These are phyloP conservation scores for Ceratocystis papillata DNA, from an alignment of 2,329 filamentous ascomycete genomes.

Conservation along the genomic window DNA sequence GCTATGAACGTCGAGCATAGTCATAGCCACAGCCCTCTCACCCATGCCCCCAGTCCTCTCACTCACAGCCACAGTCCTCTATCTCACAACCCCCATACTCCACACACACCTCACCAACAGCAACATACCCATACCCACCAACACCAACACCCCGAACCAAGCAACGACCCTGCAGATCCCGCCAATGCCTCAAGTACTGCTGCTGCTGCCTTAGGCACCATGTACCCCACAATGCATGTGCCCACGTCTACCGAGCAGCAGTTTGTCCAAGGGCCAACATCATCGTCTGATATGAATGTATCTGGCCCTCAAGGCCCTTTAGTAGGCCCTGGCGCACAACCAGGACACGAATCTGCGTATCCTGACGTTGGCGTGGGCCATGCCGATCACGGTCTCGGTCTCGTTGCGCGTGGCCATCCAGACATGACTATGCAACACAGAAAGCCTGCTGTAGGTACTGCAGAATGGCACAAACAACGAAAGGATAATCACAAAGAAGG, in stretches of 20 bases:
- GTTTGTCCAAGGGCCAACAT: slow-evolving; percentile 40
- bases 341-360: slow-evolving; percentile 11
- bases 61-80: slow-evolving; percentile 17
- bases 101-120: slow-evolving; percentile 25
- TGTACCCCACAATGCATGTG: slow-evolving; percentile 51
- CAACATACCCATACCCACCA: slow-evolving; percentile 5
- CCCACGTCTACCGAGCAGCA: slow-evolving; percentile 49
- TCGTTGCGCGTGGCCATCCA: slow-evolving; percentile 9
- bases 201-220: slow-evolving; percentile 46
- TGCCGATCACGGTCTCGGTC: slow-evolving; percentile 15
- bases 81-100: slow-evolving; percentile 24
- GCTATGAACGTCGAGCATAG: slow-evolving; percentile 18
- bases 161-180: slow-evolving; percentile 38
- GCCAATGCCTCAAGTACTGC: slow-evolving; percentile 49
- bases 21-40: slow-evolving; percentile 18
- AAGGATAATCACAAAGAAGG: slow-evolving; percentile 99
- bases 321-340: neutral
- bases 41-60: slow-evolving; percentile 13
- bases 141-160: slow-evolving; percentile 21
- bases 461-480: slow-evolving; percentile 95
- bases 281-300: slow-evolving; percentile 13
- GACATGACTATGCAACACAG: slow-evolving; percentile 28
- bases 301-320: neutral
- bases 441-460: slow-evolving; percentile 87
- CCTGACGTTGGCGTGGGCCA: slow-evolving; percentile 5